Conservation (phyloP, 176 grass and related monocot genomes). For the Phoenix roebelenii region DNA sequence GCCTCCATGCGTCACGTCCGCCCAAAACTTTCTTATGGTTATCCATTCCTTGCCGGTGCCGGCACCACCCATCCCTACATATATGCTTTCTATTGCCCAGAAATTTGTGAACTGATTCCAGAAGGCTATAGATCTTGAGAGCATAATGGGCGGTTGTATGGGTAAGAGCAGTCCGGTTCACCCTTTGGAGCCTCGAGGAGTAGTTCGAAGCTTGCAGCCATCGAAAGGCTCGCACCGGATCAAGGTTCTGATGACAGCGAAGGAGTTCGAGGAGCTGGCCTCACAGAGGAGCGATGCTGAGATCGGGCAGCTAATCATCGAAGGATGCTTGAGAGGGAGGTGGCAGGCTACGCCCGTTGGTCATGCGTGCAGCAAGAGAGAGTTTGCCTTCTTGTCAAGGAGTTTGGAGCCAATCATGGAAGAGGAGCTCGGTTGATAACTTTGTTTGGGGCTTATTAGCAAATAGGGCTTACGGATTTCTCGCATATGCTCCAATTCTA, state of each 20-base stretch:
- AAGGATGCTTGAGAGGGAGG: not conserved
- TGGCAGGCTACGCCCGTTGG: not conserved
- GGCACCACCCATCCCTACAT: not conserved
- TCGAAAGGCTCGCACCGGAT: not conserved
- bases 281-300: not conserved
- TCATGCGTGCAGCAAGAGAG: too few relatives aligned
- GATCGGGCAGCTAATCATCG: not conserved
- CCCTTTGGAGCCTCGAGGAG: not conserved
- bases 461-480: too few relatives aligned
- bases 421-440: too few relatives aligned
- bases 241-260: not conserved
- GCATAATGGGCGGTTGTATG: not conserved
- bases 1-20: not conserved
- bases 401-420: too few relatives aligned
- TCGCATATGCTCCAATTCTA: too few relatives aligned
- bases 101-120: not conserved
- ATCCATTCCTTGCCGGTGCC: not conserved
- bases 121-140: not conserved
- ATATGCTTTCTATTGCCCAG: too few relatives aligned
- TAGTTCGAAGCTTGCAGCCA: not conserved
- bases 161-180: not conserved
- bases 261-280: not conserved
- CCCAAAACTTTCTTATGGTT: not conserved
- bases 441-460: too few relatives aligned
- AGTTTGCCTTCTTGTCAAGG: too few relatives aligned